Base-by-base conservation (phyloP, 1,284 basidiomycete genomes). In the Leucoagaricus sp. region DNA sequence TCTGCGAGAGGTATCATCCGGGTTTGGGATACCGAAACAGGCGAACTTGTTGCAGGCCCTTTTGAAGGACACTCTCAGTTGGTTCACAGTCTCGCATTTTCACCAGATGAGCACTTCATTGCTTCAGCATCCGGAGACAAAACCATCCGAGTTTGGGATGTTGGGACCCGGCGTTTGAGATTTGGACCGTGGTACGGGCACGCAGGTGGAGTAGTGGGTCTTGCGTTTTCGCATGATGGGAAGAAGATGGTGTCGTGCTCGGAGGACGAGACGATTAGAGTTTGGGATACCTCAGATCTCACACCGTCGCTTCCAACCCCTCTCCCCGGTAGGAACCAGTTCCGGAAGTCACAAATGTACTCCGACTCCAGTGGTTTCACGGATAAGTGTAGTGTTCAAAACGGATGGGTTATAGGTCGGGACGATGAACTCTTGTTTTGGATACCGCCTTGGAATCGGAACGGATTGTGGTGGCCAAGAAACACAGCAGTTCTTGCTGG, bases 111-210 rank as follows among this genome's bases (percentile, higher is more conserved):
- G 15, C 44, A 31, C 13, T 59, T 58, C 25, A 47, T 66, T 49
- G 61, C 58, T 5, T 66, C 64, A 28, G 58, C 63, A 9, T 68
- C 65, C 10, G 31, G 45, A 6, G 66, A 66, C 28, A 60, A 58
- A 25, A 65, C 61, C n/a, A 60, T 67, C 51, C 56, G 61, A 25
- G 53, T 68, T 13, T 68, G 63, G 64, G 62, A 65, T 48, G 44
- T 58, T 9, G 47, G 53, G 15, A 65, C 62, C 0, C 62, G 59
- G 8, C 15, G 17, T 7, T 42, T 60, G 1, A 55, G 57, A 13
- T 53, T 58, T 4, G 63, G 60, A 12, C 64, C 64, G 13, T 55
- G 63, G 34, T 34, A 60, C 26, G 65, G 64, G 3, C 62, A 65
- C 28, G 57, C 53, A 10, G 57, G 46, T 15, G 41, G 33, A 3